Base-by-base conservation (phyloP, 805 yeast genomes). In the Grigorovia yakushimaensis region DNA sequence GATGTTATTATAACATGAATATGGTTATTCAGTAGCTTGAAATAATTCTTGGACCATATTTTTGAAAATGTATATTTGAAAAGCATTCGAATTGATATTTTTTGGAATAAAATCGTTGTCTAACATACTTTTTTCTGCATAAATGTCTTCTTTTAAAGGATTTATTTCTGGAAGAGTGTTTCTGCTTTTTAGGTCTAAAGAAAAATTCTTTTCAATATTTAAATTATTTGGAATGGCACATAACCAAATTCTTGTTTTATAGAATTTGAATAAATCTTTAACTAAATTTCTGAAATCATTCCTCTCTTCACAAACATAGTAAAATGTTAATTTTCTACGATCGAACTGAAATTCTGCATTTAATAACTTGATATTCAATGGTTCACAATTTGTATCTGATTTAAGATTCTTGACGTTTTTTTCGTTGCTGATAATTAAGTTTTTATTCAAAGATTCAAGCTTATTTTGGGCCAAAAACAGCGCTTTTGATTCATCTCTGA, bases 281-380 rank as follows among this genome's bases (percentile, higher is more conserved):
- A 83, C 83, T 57, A 84, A 70, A 42, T 78, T 83, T 49, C 91
- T 70, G 60, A 84, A 84, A 60, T 85, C 93, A 47, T 84, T 74
- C 54, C 93, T 68, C 56, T 79, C 79, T 43, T 76, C 73, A 57
- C 82, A 73, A 47, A 71, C 73, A 58, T 82, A 82, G 64, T 83
- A 84, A 55, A 84, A 81, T 6, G 83, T 84, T 51, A 84, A 70
- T 55, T 85, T 85, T 60, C 83, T 82, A 49, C 84, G 77, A 62
- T 85, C 93, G 64, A 82, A 84, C 64, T 85, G 94, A 64, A 82
- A 84, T 62, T 85, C 94, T 1, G 87, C 83, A 60, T 81, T 84
- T 52, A 84, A 71, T 44, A 85, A 73, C 55, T 77, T 76, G 72
- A 85, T 67, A 59, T 72, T 70, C 55, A 74, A 59, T 47, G 73